A percentile compares a stretch with the other conserved stretches of the same genome.
Evolutionary conservation across 805 yeast genomes (phyloP).

Genomic region (Wickerhamomyces alni): DNA sequence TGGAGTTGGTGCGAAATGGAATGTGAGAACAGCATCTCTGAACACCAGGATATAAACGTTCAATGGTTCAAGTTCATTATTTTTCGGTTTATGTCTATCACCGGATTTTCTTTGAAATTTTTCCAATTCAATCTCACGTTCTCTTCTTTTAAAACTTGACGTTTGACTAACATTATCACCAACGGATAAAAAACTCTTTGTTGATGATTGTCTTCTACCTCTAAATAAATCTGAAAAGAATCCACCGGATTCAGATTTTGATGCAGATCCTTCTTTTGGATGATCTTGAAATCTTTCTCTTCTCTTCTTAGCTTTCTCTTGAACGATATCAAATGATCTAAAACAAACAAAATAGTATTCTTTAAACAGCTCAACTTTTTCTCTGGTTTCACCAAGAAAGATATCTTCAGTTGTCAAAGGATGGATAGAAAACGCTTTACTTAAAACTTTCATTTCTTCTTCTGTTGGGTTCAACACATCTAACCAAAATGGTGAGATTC

Average conservation of each 20-base stretch:
- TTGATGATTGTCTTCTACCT: constrained; percentile 12
- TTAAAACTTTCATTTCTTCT: constrained; percentile 89
- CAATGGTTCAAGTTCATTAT: constrained; percentile 71
- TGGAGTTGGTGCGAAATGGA: constrained; percentile 92
- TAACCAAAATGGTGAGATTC: constrained; percentile 79
- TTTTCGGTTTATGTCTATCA: constrained; percentile 36
- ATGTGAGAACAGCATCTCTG: constrained; percentile 83
- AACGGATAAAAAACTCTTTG: constrained; percentile 4
- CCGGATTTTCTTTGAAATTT: constrained; percentile 38
- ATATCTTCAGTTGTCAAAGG: constrained; percentile 96
- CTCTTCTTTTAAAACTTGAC: constrained; percentile 24
- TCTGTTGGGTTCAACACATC: constrained; percentile 92
- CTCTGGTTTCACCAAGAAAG: constrained; percentile 87
- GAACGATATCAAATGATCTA: constrained; percentile 74
- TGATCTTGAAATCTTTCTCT: constrained; percentile 27
- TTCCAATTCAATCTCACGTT: constrained; percentile 27
- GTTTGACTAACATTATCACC: constrained; percentile 14
- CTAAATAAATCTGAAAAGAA: constrained; percentile 10
- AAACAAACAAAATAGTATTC: constrained; percentile 91
- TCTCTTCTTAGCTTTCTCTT: constrained; percentile 53
- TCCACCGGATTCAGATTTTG: no score
- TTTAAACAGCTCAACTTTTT: constrained; percentile 88
- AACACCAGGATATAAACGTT: constrained; percentile 92
- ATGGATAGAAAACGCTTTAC: constrained; percentile 90
- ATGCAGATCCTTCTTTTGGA: constrained; percentile 1